These are phyloP conservation scores for Gentiana straminea DNA, from an alignment of 257 asterid genomes.

Conservation along the genomic window DNA sequence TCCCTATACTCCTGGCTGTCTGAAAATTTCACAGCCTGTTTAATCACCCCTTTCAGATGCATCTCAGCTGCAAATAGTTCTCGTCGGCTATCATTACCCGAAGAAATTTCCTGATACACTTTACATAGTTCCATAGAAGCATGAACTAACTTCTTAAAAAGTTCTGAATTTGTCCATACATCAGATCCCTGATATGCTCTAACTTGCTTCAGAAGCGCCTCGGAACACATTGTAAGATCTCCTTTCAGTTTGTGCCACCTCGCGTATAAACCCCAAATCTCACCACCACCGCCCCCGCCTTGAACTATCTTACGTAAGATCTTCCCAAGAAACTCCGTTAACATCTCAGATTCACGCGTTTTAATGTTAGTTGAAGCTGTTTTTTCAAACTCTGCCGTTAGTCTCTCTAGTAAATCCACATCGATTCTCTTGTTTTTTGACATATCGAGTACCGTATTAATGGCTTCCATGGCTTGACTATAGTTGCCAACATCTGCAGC, in stretches of 20 bases:
- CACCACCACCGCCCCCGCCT: constrained; percentile 44
- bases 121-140: constrained; percentile 78
- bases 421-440: constrained; percentile 51
- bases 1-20: constrained; percentile 40
- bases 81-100: constrained; percentile 28
- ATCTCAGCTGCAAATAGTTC: constrained; percentile 79
- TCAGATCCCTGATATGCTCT: constrained; percentile 86
- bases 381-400: constrained; percentile 51
- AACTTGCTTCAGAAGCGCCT: constrained; percentile 88
- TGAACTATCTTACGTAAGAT: constrained; percentile 50
- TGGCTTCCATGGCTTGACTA: constrained; percentile 72
- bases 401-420: constrained; percentile 42
- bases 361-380: constrained; percentile 21
- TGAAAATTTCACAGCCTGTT: constrained; percentile 49
- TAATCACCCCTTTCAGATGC: constrained; percentile 72
- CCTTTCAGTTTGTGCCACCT: constrained; percentile 88
- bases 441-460: constrained; percentile 55
- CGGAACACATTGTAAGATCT: constrained; percentile 81
- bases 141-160: constrained; percentile 62
- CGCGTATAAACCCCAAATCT: constrained; percentile 72
- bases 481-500: constrained; percentile 77
- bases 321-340: constrained; percentile 53
- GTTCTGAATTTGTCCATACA: constrained; percentile 60
- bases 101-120: constrained; percentile 55
- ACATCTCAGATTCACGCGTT: constrained; percentile 43